Conservation (phyloP, 1,284 basidiomycete species). For the Pseudozyma tsukubaensis region DNA sequence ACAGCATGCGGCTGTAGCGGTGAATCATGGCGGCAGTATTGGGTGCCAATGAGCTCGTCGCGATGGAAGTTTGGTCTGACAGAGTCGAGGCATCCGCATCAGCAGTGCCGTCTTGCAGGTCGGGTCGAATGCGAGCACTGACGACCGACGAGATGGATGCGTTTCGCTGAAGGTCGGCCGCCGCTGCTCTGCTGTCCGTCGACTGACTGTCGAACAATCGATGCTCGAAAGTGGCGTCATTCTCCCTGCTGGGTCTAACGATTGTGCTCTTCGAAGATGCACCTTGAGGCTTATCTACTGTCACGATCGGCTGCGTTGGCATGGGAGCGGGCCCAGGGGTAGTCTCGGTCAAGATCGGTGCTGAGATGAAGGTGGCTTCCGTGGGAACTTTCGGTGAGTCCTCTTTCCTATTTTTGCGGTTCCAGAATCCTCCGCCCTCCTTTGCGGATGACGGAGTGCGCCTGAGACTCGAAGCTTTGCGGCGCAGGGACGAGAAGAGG, state of each 20-base stretch:
- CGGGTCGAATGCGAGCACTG: conserved; percentile 30
- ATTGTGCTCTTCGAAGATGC: not conserved
- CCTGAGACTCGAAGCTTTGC: conserved; percentile 48
- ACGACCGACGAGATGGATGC: conserved; percentile 36
- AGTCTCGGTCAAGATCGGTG: conserved; percentile 27
- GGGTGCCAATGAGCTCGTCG: conserved; percentile 36
- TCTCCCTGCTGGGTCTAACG: not conserved
- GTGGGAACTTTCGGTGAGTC: conserved; percentile 34
- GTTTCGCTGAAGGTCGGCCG: conserved; percentile 33
- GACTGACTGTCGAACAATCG: conserved; percentile 22
- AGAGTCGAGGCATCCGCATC: conserved; percentile 22
- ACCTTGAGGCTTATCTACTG: conserved; percentile 6
- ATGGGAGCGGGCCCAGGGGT: conserved; percentile 21
- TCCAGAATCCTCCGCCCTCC: conserved; percentile 30
- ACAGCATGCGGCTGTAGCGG: conserved; percentile 58
- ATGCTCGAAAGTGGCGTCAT: conserved; percentile 33
- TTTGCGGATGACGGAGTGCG: conserved; percentile 33
- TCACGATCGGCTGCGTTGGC: conserved; percentile 21
- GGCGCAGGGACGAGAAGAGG: conserved; percentile 52
- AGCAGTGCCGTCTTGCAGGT: conserved; percentile 44
- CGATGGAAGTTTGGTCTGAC: conserved; percentile 10
- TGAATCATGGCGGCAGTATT: conserved; percentile 55
- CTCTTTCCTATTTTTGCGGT: conserved; percentile 19
- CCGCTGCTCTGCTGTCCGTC: not conserved
- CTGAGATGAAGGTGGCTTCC: conserved; percentile 42